Percentiles rank a stretch among this genome's conserved stretches.
Conservation (phyloP, 2,329 filamentous ascomycete species). For the Calonectria multiphialidica region DNA sequence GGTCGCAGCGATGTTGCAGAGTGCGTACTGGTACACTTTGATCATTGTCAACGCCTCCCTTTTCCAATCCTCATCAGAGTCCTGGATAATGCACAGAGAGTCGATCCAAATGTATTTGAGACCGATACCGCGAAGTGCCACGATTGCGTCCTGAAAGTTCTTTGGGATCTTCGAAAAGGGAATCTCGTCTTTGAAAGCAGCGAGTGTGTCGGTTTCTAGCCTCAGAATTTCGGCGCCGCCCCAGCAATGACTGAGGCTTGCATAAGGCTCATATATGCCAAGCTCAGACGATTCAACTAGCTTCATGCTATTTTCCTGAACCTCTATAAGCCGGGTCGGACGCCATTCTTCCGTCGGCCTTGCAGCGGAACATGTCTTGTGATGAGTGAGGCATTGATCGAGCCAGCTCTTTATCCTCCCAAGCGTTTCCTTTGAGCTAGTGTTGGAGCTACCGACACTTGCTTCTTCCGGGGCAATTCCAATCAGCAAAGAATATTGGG, state of each 20-base stretch:
- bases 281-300: not conserved
- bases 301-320: not conserved
- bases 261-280: not conserved
- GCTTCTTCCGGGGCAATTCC: not conserved
- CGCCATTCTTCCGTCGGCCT: not conserved
- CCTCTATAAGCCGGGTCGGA: not conserved
- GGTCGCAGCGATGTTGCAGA: conserved; percentile 21
- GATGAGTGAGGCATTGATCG: not conserved
- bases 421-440: not conserved
- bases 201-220: not conserved
- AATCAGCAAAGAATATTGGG: not conserved
- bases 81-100: conserved; percentile 30
- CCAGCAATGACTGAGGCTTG: not conserved
- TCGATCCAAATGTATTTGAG: conserved; percentile 28
- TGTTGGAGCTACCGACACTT: not conserved
- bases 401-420: not conserved
- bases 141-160: conserved; percentile 23
- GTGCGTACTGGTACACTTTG: conserved; percentile 17
- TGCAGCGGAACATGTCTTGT: not conserved
- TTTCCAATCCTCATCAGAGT: conserved; percentile 26
- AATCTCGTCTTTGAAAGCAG: not conserved
- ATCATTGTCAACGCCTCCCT: conserved; percentile 23
- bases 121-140: not conserved
- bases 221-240: not conserved
- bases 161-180: not conserved